Conservation (phyloP, 1,139 yeast genomes). For the Lodderomyces metapsilosis region DNA sequence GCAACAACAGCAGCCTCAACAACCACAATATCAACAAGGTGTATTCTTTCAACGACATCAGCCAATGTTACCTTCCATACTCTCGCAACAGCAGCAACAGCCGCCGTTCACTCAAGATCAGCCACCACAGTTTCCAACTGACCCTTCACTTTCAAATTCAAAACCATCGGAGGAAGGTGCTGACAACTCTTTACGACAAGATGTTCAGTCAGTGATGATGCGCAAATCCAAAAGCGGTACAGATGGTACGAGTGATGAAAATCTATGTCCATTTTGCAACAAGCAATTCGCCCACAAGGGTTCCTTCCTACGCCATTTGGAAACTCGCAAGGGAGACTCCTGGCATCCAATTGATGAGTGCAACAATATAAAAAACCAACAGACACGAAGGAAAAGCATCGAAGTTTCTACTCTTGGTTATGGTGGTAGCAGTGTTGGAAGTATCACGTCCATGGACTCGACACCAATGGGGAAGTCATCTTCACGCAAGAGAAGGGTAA, state of each 20-base stretch:
- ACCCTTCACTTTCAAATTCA: slow-evolving; percentile 7
- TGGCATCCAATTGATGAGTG: slow-evolving; percentile 19
- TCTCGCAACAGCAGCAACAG: slow-evolving; percentile 2
- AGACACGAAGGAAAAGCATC: slow-evolving; percentile 14
- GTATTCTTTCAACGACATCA: slow-evolving; percentile 6
- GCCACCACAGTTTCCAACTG: background rate
- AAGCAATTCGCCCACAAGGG: slow-evolving; percentile 19
- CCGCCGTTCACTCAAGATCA: slow-evolving; percentile 1
- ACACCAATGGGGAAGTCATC: background rate
- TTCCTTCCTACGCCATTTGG: slow-evolving; percentile 20
- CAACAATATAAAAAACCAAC: slow-evolving; percentile 13
- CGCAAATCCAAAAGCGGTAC: slow-evolving; percentile 8
- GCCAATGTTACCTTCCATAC: slow-evolving; percentile 2
- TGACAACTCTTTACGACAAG: background rate
- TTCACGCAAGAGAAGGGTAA: slow-evolving; percentile 11
- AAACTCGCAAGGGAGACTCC: slow-evolving; percentile 20
- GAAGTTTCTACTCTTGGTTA: slow-evolving; percentile 6
- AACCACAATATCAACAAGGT: slow-evolving; percentile 2
- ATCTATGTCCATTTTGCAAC: slow-evolving; percentile 18
- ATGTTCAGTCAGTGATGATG: slow-evolving; percentile 6
- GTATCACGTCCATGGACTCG: slow-evolving; percentile 2
- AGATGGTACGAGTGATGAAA: slow-evolving; percentile 5
- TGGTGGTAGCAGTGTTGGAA: slow-evolving; percentile 3
- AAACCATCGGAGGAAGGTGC: slow-evolving; percentile 9
- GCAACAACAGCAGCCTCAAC: slow-evolving; percentile 4